phyloP scores from a whole-genome alignment of 202 grass and related monocot genomes.

The Bolboschoenoplectus hybrid region DNA sequence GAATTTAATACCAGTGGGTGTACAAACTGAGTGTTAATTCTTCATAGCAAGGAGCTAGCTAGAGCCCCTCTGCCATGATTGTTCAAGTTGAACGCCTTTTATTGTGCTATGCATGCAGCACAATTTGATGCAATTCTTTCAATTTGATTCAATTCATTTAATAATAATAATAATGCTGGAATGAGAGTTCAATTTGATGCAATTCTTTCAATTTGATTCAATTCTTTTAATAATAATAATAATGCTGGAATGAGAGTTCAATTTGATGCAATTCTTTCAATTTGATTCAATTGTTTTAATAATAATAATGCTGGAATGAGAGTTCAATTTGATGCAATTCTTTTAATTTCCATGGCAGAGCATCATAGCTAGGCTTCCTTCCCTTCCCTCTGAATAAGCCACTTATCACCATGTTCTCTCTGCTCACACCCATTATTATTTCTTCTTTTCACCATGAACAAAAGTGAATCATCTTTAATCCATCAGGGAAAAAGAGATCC shows the following conservation, averaged over 20 bases:
- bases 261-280: neutral
- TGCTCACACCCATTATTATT: conserved; percentile 33
- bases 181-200: conserved; percentile 1
- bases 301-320: neutral
- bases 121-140: neutral
- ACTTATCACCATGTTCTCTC: conserved; percentile 36
- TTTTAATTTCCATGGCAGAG: conserved; percentile 8
- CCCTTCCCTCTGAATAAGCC: conserved; percentile 21
- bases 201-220: neutral
- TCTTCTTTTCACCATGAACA: conserved; percentile 27
- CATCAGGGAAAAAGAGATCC: conserved; percentile 22
- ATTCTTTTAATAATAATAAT: no score
- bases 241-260: no score
- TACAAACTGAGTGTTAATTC: neutral
- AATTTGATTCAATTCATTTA: neutral
- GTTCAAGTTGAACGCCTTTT: conserved; percentile 33
- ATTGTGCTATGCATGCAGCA: neutral
- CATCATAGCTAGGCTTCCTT: neutral
- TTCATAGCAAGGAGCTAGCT: neutral
- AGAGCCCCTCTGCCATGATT: conserved; percentile 3
- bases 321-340: conserved; percentile 17
- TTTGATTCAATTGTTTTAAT: neutral
- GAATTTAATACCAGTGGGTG: neutral
- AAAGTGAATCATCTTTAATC: conserved; percentile 13
- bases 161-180: neutral